Evolutionary conservation across 2,329 filamentous ascomycete species (phyloP), one percentile per base, ranked within the genome.

Genomic region (Stachybotrys chartarum): DNA sequence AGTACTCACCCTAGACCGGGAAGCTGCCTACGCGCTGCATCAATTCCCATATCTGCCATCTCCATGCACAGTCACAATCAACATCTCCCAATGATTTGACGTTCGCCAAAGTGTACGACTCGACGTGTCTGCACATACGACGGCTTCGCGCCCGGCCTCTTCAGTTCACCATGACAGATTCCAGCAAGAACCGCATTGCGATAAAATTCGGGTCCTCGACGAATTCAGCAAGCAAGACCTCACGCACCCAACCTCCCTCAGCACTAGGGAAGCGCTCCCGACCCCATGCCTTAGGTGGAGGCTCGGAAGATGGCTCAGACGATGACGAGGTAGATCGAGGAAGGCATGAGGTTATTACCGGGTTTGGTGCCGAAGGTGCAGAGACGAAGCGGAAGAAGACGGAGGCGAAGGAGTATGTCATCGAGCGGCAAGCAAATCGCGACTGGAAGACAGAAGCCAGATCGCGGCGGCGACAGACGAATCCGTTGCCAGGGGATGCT

Each of bases 381-480:
- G 71, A 72, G 58, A 70, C 60, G 73, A 80, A 66, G 58, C 66
- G 59, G 60, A 68, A 59, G 68, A 12, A 10, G 14, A 73, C 48
- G 57, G 68, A 63, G 30, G 58, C 60, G 8, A 70, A 67, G 57
- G 62, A 76, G 7, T 73, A 83, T 49, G 73, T 88, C 17, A 90
- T 90, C 60, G 72, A 76, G 32, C 72, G 72, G 45, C 75, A 80
- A 62, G 71, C 74, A 59, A 88, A 88, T 68, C 75, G 79, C 54
- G 81, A 88, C 71, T 87, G 84, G 84, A 76, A 79, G 62, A 75
- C 78, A 56, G 81, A 84, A 56, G 71, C 73, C 58, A 75, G 74
- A 59, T 77, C 76, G 58, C 70, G 72, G 58, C 66, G 67, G 44
- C 72, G 72, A 56, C 72, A 79, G 60, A 84, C 76, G 68, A 85